Percentiles rank a stretch among this genome's conserved stretches.
Evolutionary conservation across 129 eudicot genomes (phyloP).

Genomic region (Artemisia annua): DNA sequence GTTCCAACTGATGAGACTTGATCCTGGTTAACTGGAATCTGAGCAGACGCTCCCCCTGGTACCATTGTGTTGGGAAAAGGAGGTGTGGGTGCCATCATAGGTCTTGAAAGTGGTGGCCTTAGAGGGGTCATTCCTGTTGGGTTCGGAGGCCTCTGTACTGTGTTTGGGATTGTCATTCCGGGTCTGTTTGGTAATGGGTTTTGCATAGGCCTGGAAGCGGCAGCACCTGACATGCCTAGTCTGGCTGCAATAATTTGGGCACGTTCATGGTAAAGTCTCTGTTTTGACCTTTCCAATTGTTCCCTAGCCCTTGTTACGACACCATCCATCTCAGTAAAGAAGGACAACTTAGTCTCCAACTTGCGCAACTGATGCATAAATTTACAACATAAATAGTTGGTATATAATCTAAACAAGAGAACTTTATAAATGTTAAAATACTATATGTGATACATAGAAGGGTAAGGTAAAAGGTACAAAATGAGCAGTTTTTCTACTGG

Average conservation of each 20-base stretch:
- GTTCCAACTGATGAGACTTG: constrained; percentile 15
- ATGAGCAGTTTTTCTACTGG: neutral
- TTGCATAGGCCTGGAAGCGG: constrained; percentile 55
- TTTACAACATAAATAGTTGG: neutral
- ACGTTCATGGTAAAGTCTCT: constrained; percentile 78
- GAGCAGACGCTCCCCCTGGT: constrained; percentile 48
- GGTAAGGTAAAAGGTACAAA: neutral
- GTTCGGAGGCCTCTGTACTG: constrained; percentile 55
- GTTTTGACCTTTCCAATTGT: constrained; percentile 86
- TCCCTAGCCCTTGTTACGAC: constrained; percentile 79
- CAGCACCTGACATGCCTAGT: constrained; percentile 57
- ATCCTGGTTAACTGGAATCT: constrained; percentile 39
- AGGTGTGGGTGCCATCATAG: constrained; percentile 48
- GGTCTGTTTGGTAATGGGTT: constrained; percentile 55
- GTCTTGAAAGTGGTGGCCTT: constrained; percentile 72
- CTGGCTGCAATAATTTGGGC: constrained; percentile 83
- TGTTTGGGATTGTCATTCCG: constrained; percentile 42
- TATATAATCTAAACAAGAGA: neutral
- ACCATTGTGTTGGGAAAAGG: constrained; percentile 36
- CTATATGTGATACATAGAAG: too few species aligned
- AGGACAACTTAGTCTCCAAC: constrained; percentile 79
- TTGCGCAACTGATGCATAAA: constrained; percentile 63
- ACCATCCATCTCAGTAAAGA: constrained; percentile 82
- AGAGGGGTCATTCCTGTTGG: constrained; percentile 53
- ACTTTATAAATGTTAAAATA: neutral